Conservation (phyloP, 2,329 filamentous ascomycete species). For the Talaromyces sp. region DNA sequence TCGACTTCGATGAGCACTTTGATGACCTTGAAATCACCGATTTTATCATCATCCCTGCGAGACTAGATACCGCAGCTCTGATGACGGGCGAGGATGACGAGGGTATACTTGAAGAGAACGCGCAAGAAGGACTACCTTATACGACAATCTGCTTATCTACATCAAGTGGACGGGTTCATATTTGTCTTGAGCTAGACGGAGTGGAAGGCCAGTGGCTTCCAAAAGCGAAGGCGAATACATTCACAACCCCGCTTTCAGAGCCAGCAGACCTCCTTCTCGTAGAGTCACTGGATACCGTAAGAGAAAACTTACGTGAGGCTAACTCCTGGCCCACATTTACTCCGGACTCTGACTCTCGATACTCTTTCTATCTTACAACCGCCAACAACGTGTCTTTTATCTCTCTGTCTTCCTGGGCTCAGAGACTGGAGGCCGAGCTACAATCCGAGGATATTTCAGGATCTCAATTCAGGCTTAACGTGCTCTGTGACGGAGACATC, state of each 20-base stretch:
- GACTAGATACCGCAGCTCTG: constrained; percentile 51
- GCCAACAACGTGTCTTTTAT: constrained; percentile 52
- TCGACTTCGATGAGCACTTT: constrained; percentile 48
- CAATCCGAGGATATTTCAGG: constrained; percentile 50
- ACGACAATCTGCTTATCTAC: constrained; percentile 58
- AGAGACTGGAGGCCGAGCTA: constrained; percentile 55
- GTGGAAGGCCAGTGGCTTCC: constrained; percentile 63
- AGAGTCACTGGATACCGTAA: constrained; percentile 44
- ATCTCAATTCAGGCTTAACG: constrained; percentile 53
- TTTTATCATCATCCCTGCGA: constrained; percentile 55
- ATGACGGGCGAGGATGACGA: constrained; percentile 51
- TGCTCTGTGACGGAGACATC: constrained; percentile 51
- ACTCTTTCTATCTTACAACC: constrained; percentile 58
- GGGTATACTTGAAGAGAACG: constrained; percentile 38
- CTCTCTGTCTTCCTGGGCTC: constrained; percentile 55
- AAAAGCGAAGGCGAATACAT: constrained; percentile 38
- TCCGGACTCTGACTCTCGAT: constrained; percentile 52
- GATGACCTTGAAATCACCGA: constrained; percentile 58
- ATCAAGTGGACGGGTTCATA: constrained; percentile 52
- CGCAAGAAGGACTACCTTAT: constrained; percentile 51
- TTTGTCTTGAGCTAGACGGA: constrained; percentile 60
- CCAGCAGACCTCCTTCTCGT: constrained; percentile 43
- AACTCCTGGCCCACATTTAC: constrained; percentile 54
- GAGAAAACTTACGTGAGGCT: constrained; percentile 23
- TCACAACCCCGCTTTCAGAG: constrained; percentile 40